Percentiles rank a stretch among this genome's conserved stretches.
Evolutionary conservation across 495 filamentous ascomycete species (phyloP).

Genomic region (Xylaria telfairii): DNA sequence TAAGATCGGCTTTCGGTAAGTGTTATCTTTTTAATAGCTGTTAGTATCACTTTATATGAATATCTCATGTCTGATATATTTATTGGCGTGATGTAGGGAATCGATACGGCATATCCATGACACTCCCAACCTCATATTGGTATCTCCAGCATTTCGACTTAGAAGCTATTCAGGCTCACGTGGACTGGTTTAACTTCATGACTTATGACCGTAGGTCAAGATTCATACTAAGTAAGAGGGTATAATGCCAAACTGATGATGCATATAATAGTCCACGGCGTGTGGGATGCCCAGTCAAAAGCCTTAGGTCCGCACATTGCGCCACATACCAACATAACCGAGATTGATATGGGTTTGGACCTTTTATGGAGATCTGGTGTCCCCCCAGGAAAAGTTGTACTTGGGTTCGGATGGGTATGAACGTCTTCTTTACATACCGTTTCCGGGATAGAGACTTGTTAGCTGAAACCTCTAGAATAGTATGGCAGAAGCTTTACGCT

Average conservation of each 20-base stretch:
- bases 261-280: too few species aligned
- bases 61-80: too few species aligned
- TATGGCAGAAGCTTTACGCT: constrained; percentile 54
- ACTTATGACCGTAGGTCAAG: too few species aligned
- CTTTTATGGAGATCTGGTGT: constrained; percentile 47
- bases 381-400: constrained; percentile 40
- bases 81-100: too few species aligned
- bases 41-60: too few species aligned
- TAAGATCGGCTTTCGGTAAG: too few species aligned
- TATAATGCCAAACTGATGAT: too few species aligned
- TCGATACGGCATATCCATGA: constrained; percentile 37
- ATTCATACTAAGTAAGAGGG: too few species aligned
- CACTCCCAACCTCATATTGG: constrained; percentile 58
- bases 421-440: too few species aligned
- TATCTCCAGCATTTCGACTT: constrained; percentile 63
- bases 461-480: constrained; percentile 1
- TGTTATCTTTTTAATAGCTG: too few species aligned
- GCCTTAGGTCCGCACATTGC: constrained; percentile 32
- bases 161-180: constrained; percentile 37
- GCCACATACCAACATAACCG: constrained; percentile 44
- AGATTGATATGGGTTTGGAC: constrained; percentile 42
- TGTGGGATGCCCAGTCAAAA: constrained; percentile 27
- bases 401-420: constrained; percentile 42
- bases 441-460: too few species aligned
- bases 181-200: constrained; percentile 66